A percentile compares a stretch with the other conserved stretches of the same genome.
These are phyloP conservation scores for Lasiosphaeriaceae sp. DNA, from an alignment of 495 filamentous ascomycete species.

Conservation along the genomic window DNA sequence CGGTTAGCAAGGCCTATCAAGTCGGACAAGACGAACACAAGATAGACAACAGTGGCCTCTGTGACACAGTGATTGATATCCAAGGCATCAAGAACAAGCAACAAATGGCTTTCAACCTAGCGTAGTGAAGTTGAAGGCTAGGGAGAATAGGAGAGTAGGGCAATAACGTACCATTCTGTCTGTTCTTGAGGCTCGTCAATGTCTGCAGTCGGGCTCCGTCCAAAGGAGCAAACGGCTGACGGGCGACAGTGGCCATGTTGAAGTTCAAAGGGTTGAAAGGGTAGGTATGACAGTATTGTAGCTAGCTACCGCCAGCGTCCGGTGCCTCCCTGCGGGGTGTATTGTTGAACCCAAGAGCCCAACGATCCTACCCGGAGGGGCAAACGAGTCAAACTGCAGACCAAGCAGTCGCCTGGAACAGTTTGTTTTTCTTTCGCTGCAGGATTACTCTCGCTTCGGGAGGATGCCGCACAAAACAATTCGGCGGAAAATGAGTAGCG, in stretches of 20 bases:
- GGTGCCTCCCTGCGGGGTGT: constrained; percentile 2
- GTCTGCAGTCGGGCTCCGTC: constrained; percentile 50
- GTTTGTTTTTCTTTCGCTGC: constrained; percentile 13
- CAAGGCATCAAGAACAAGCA: too few relatives aligned
- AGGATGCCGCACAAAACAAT: constrained; percentile 3
- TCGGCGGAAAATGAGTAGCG: constrained; percentile 8
- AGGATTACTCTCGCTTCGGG: constrained; percentile 12
- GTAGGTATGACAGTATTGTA: not conserved
- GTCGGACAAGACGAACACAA: not conserved
- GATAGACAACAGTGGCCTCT: too few relatives aligned
- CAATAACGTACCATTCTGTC: constrained; percentile 57
- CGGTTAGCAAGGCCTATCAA: constrained; percentile 8
- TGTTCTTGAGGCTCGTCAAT: constrained; percentile 57
- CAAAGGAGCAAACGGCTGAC: constrained; percentile 57
- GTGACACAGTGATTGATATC: too few relatives aligned
- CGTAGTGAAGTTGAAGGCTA: too few relatives aligned
- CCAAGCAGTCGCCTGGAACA: constrained; percentile 5
- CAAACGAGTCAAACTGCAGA: not conserved
- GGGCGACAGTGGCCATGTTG: constrained; percentile 42
- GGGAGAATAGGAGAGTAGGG: constrained; percentile 1
- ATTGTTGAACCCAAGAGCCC: constrained; percentile 11
- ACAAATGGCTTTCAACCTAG: too few relatives aligned
- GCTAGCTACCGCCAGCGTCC: not conserved
- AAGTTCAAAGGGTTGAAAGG: constrained; percentile 7
- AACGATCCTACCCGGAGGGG: constrained; percentile 9